Base-by-base conservation (phyloP, 805 yeast species). In the Starmerella sp. region DNA sequence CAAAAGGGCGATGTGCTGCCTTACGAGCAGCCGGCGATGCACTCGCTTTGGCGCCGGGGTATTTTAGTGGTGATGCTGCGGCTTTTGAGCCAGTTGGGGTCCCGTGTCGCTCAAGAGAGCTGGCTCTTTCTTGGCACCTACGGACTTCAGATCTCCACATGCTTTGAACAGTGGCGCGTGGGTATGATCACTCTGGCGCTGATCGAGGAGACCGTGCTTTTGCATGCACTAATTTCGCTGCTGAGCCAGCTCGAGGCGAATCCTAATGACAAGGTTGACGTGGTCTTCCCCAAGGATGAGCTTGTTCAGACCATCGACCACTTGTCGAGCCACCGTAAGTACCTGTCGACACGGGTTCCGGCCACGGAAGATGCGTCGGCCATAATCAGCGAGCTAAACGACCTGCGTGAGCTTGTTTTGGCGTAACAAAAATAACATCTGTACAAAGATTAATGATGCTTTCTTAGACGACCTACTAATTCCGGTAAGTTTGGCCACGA, bases 21-120 rank as follows among this genome's bases (percentile, higher is more conserved):
- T 2, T 74, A 73, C 39, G 63, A 69, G 0, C 67, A 78, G 4
- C 77, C 86, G 1, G 77, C 78, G 48, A 69, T 85, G 56, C 91
- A 89, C 66, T 75, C 78, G 52, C 72, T 86, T n/a, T 90, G 97
- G 97, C 77, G 81, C n/a, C 81, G 83, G 63, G 95, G 96, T 1
- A 69, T 90, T 15, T 71, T 90, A 34, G 82, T 93, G 0, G 78
- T 86, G 5, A 70, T 84, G 22, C 69, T 86, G 50, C 71, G 78
- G 1, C 68, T 86, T 14, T 65, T 87, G 41, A 74, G 81, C 31
- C 77, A 75, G 49, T 78, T 88, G 56, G 91, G 91, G 0, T 75
- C 76, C 1, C 74, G 79, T 44, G 72, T 84, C 2, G 60, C 83
- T 1, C 81, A 87, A 2, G 93, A 87, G 55, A 70, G 81, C 7